phyloP scores from a whole-genome alignment of 2,329 filamentous ascomycete genomes.

The Ceratocystis albifundus region DNA sequence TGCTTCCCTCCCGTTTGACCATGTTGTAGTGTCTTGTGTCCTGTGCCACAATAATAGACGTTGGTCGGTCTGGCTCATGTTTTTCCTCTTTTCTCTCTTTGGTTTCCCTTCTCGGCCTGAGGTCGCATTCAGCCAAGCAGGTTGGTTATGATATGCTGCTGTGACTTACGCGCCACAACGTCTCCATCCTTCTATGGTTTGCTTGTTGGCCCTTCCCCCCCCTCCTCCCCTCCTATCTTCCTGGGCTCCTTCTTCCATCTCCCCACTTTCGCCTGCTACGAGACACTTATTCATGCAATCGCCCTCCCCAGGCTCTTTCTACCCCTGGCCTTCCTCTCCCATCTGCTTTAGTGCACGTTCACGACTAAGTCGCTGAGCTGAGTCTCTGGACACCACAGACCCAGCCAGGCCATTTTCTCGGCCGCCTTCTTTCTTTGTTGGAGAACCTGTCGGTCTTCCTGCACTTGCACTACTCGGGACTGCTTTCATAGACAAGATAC shows the following conservation, averaged over 20 bases:
- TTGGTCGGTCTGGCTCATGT: not conserved
- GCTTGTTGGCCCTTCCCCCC: not conserved
- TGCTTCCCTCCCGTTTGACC: too few species aligned
- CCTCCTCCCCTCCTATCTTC: not conserved
- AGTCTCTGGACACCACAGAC: not conserved
- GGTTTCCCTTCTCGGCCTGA: not conserved
- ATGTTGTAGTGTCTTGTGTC: not conserved
- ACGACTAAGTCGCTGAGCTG: not conserved
- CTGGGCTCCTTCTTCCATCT: not conserved
- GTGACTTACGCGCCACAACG: not conserved
- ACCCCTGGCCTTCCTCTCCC: constrained; percentile 4
- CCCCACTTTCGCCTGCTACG: not conserved
- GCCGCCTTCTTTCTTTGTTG: not conserved
- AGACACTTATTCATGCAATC: not conserved
- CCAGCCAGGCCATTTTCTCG: not conserved
- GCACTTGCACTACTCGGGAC: not conserved
- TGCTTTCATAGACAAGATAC: not conserved
- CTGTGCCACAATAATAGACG: not conserved
- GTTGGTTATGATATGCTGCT: not conserved
- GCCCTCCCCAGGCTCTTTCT: not conserved
- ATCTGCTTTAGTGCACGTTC: not conserved
- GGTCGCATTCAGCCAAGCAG: not conserved
- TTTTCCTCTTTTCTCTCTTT: not conserved
- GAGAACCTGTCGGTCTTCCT: not conserved
- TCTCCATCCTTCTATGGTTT: not conserved